phyloP scores from a whole-genome alignment of 148 eudicot species.

The Polygonum maritimum region DNA sequence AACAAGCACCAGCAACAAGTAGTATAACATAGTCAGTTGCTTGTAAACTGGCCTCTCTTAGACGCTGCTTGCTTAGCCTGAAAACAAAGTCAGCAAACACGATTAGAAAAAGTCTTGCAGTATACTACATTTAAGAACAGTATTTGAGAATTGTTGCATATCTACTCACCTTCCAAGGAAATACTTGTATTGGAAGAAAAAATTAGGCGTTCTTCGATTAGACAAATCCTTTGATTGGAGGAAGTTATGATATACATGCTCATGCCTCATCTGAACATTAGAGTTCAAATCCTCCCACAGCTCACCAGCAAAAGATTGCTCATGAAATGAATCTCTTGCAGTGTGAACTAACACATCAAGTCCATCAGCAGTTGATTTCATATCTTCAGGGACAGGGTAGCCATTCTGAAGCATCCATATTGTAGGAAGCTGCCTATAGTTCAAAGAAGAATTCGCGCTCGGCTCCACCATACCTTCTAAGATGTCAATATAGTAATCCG shows the following conservation, averaged over 20 bases:
- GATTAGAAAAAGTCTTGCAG: not conserved
- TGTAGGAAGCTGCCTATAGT: constrained; percentile 10
- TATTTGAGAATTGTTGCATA: not conserved
- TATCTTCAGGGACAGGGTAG: constrained; percentile 14
- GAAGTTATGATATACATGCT: not conserved
- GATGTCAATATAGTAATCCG: constrained; percentile 17
- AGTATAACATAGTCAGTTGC: constrained; percentile 30
- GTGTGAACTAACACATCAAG: not conserved
- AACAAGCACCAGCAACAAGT: constrained; percentile 33
- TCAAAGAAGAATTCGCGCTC: not conserved
- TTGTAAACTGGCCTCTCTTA: constrained; percentile 34
- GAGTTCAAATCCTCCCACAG: constrained; percentile 12
- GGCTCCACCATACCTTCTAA: constrained; percentile 15
- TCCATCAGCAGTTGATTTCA: constrained; percentile 7
- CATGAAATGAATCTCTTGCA: not conserved
- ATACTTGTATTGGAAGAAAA: constrained; percentile 10
- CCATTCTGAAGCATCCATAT: constrained; percentile 23
- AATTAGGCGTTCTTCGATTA: constrained; percentile 13
- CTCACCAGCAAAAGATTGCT: constrained; percentile 12
- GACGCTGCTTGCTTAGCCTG: constrained; percentile 30
- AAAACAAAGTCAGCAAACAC: not conserved
- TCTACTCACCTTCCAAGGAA: constrained; percentile 15
- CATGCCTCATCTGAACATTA: not conserved
- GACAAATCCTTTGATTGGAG: constrained; percentile 12
- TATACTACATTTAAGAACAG: not conserved